Evolutionary conservation across 306 rosid genomes (phyloP).

Genomic region (Pachyrhizus erosus): DNA sequence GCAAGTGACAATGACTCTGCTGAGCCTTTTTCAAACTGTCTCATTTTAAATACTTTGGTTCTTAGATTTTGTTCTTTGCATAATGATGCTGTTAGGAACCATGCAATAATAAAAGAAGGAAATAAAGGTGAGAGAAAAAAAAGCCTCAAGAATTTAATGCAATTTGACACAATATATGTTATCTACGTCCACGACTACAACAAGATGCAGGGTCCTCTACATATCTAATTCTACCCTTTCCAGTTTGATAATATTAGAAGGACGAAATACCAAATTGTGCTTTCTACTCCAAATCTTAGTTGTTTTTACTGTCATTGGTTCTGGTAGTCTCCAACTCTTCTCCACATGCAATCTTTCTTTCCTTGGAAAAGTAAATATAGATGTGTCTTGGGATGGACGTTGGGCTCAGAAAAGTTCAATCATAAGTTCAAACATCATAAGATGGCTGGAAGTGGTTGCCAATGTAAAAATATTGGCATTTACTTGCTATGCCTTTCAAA

Average conservation of each 20-base stretch:
- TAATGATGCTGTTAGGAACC: no score
- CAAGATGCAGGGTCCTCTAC: neutral
- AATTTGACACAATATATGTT: no score
- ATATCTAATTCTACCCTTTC: neutral
- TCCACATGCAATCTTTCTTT: constrained; percentile 1
- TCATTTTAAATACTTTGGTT: neutral
- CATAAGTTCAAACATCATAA: constrained; percentile 3
- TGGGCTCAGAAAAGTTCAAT: neutral
- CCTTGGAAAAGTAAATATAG: neutral
- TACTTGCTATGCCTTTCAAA: neutral
- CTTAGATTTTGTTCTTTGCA: neutral
- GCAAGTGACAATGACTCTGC: neutral
- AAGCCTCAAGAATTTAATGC: no score
- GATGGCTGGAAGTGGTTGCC: neutral
- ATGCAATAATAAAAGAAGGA: no score
- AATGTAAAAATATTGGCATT: neutral
- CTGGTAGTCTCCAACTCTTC: neutral
- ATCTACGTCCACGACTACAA: no score
- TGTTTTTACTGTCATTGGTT: neutral
- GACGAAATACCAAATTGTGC: neutral
- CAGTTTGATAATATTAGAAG: neutral
- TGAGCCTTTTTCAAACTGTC: neutral
- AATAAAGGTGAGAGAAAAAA: no score
- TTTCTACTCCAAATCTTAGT: constrained; percentile 9
- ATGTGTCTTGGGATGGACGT: neutral